Conservation (phyloP, 1,284 basidiomycete species). For the Gymnopus androsaceus region DNA sequence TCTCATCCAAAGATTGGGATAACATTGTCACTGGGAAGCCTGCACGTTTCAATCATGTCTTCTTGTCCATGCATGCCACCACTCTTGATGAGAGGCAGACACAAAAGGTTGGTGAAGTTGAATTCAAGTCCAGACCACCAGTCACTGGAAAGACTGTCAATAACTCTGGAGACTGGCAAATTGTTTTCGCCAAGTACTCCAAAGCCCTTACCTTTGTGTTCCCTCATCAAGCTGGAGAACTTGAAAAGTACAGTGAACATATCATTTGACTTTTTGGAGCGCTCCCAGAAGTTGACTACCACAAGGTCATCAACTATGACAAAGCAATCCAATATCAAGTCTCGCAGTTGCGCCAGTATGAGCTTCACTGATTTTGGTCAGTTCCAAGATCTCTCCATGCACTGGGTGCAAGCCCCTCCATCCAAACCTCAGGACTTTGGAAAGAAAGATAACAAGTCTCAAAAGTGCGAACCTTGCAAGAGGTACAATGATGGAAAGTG, state of each 20-base stretch:
- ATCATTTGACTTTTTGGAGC: not conserved
- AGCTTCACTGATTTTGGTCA: not conserved
- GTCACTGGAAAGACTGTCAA: not conserved
- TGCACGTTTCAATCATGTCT: not conserved
- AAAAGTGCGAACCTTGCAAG: not conserved
- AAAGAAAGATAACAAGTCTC: too few species aligned
- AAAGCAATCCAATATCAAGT: not conserved
- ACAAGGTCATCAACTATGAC: conserved; percentile 7
- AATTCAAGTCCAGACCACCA: not conserved
- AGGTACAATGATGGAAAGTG: not conserved
- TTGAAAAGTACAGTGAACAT: too few species aligned
- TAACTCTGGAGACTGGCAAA: not conserved
- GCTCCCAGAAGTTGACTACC: not conserved
- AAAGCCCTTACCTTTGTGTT: not conserved
- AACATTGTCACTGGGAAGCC: not conserved
- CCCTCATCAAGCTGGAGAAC: not conserved
- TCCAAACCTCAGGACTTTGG: not conserved
- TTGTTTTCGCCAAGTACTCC: not conserved
- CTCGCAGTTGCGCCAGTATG: not conserved
- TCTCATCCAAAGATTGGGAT: not conserved
- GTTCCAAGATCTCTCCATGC: not conserved
- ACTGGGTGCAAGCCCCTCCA: not conserved
- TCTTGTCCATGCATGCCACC: too few species aligned
- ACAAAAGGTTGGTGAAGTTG: too few species aligned
- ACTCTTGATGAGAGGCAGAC: too few species aligned